Conservation (phyloP, 1,284 basidiomycete genomes). For the Somion occarium region DNA sequence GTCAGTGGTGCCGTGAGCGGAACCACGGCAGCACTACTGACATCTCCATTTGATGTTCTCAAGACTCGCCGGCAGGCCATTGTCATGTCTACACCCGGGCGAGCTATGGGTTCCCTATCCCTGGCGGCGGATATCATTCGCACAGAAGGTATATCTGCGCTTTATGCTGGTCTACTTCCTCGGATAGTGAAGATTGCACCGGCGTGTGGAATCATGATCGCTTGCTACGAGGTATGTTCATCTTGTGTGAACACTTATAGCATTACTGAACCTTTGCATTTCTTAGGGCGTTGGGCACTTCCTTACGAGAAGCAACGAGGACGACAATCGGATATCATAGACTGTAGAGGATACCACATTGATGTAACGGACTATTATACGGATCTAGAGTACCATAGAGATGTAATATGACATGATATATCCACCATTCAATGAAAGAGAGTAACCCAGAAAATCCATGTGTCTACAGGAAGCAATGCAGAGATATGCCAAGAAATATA, state of each 20-base stretch:
- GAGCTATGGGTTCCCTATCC: slow-evolving; percentile 45
- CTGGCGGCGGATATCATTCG: slow-evolving; percentile 68
- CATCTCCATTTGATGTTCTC: slow-evolving; percentile 94
- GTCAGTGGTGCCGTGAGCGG: slow-evolving; percentile 80
- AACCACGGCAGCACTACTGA: slow-evolving; percentile 81
- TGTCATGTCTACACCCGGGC: slow-evolving; percentile 42
- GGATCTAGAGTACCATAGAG: slow-evolving; percentile 2
- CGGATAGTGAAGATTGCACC: slow-evolving; percentile 95
- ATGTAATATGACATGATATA: slow-evolving; percentile 1
- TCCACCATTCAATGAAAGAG: neutral
- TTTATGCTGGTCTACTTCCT: slow-evolving; percentile 86
- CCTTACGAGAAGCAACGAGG: slow-evolving; percentile 12
- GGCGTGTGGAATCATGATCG: slow-evolving; percentile 98
- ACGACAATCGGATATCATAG: slow-evolving; percentile 9
- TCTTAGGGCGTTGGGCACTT: slow-evolving; percentile 13
- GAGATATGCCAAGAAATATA: neutral
- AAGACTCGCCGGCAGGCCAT: slow-evolving; percentile 89
- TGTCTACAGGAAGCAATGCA: neutral
- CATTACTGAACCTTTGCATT: neutral
- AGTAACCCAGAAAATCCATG: neutral
- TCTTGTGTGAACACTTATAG: neutral
- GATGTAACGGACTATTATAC: slow-evolving; percentile 4
- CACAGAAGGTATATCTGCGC: slow-evolving; percentile 73
- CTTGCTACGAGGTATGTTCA: slow-evolving; percentile 79
- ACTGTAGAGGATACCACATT: neutral